Evolutionary conservation across 2,329 filamentous ascomycete species (phyloP), one percentile per base, ranked within the genome.

Genomic region (Lasiodiplodia gonubiensis): DNA sequence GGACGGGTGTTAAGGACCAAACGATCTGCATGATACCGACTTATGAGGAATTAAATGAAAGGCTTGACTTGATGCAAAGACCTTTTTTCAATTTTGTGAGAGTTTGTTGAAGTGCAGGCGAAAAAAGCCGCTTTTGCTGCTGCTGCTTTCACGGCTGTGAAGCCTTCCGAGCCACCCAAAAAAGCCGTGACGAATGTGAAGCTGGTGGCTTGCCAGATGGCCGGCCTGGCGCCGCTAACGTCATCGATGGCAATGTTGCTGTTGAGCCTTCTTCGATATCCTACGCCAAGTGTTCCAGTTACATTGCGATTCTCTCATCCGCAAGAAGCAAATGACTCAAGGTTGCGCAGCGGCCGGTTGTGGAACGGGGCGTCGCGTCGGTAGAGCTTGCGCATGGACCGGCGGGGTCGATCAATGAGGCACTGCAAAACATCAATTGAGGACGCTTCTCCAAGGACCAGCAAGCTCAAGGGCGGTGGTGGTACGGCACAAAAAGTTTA

Each of bases 31-130:
- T 49, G 64, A 51, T 66, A 57, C 42, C 21, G 42, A 16, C 52
- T 66, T 51, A 57, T 21, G 64, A 59, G 51, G 51, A n/a, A 48
- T 48, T 21, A 65, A 55, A 59, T 57, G 39, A 66, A 51, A 42
- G 64, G 39, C 39, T 51, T 66, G 64, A 51, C 14, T n/a, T 30
- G 52, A 52, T 30, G n/a, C 59, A 37, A 18, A 33, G 25, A 46
- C 18, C 33, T 39, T n/a, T n/a, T n/a, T n/a, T 7, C 14, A 18
- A 33, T 16, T n/a, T 33, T 33, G 30, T 10, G 30, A 4, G 42
- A 8, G n/a, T 39, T 6, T 42, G 2, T 11, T n/a, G 12, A 30
- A 49, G 8, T 18, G 6, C 3, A 49, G 39, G 27, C 35, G 8
- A 23, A 7, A 23, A 7, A 59, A 27, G 33, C 7, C 10, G 30